These are phyloP conservation scores for Vigna nakashimae DNA, from an alignment of 306 rosid genomes.

Conservation along the genomic window DNA sequence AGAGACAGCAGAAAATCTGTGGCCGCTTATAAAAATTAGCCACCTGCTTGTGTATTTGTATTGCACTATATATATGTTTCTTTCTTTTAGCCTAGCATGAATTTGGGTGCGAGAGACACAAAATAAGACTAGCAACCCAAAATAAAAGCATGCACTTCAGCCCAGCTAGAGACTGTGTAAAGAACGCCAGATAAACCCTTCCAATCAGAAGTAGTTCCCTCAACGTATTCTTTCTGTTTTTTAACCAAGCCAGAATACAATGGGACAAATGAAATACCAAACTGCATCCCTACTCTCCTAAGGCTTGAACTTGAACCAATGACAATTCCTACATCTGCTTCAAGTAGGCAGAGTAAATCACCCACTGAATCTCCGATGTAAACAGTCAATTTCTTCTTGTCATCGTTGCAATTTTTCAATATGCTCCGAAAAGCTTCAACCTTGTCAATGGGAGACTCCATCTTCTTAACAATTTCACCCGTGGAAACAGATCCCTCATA, in stretches of 20 bases:
- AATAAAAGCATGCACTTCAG: slow-evolving; percentile 95
- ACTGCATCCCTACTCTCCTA: slow-evolving; percentile 70
- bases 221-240: slow-evolving; percentile 70
- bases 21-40: slow-evolving; percentile 76
- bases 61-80: slow-evolving; percentile 58
- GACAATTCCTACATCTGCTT: slow-evolving; percentile 96
- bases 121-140: slow-evolving; percentile 81
- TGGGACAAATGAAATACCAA: slow-evolving; percentile 86
- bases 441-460: slow-evolving; percentile 94
- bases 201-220: slow-evolving; percentile 69
- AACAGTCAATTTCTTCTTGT: slow-evolving; percentile 67
- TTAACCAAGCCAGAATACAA: slow-evolving; percentile 74
- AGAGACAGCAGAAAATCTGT: slow-evolving; percentile 64
- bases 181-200: slow-evolving; percentile 83
- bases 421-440: slow-evolving; percentile 67
- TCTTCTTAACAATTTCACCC: slow-evolving; percentile 80
- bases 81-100: slow-evolving; percentile 56
- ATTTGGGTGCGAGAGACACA: slow-evolving; percentile 51
- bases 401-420: slow-evolving; percentile 50
- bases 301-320: slow-evolving; percentile 94
- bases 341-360: slow-evolving; percentile 91
- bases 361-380: slow-evolving; percentile 96
- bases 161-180: slow-evolving; percentile 91
- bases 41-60: slow-evolving; percentile 67
- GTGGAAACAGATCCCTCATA: slow-evolving; percentile 81